A percentile compares a stretch with the other conserved stretches of the same genome.
phyloP scores from a whole-genome alignment of 2,329 filamentous ascomycete genomes.

The Exophiala sp. region DNA sequence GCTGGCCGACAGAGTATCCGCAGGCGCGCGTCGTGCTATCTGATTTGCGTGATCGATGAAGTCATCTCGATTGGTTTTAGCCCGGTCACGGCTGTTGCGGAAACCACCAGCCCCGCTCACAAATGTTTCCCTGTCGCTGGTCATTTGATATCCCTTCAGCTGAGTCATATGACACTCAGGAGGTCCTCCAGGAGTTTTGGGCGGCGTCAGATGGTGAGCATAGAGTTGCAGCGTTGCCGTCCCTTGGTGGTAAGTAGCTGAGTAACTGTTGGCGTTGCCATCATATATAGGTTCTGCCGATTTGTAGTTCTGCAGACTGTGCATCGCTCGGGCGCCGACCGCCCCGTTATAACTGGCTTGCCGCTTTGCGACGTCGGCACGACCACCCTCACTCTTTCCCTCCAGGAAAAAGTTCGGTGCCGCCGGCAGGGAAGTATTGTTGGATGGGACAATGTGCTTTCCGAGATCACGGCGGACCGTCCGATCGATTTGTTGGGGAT shows the following conservation, averaged over 20 bases:
- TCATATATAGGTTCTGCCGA: conserved; percentile 34
- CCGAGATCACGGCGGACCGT: conserved; percentile 29
- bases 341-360: conserved; percentile 40
- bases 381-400: conserved; percentile 36
- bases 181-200: conserved; percentile 31
- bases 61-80: conserved; percentile 35
- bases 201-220: conserved; percentile 36
- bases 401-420: conserved; percentile 43
- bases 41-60: conserved; percentile 34
- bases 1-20: conserved; percentile 2
- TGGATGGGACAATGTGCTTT: conserved; percentile 32
- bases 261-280: conserved; percentile 38
- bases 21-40: conserved; percentile 8
- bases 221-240: conserved; percentile 37
- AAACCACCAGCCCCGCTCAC: conserved; percentile 36
- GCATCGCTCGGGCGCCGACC: conserved; percentile 30
- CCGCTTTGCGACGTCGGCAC: conserved; percentile 31
- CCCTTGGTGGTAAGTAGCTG: conserved; percentile 38
- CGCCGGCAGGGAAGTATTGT: conserved; percentile 11
- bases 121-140: conserved; percentile 31
- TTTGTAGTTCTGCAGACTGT: conserved; percentile 34
- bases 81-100: conserved; percentile 39
- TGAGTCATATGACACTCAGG: conserved; percentile 40
- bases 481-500: conserved; percentile 30
- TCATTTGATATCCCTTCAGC: conserved; percentile 32